Conservation (phyloP, 768 basidiomycete species). For the Leccinum olivaceopallidum region DNA sequence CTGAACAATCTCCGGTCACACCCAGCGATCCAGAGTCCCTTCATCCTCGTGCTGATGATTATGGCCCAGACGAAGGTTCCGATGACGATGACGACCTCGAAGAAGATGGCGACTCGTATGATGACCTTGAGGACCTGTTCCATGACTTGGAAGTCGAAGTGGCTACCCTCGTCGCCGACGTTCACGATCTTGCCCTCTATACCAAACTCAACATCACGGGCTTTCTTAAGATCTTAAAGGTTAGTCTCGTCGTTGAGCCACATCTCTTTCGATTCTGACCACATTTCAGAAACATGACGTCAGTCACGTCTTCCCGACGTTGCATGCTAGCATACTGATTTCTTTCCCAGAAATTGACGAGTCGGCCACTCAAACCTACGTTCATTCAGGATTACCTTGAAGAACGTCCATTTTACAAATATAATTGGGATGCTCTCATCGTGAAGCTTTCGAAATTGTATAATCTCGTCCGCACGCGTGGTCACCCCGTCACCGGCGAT, state of each 20-base stretch:
- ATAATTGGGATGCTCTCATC: slow-evolving; percentile 94
- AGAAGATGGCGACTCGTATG: slow-evolving; percentile 55
- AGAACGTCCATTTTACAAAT: slow-evolving; percentile 94
- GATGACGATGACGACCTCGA: slow-evolving; percentile 55
- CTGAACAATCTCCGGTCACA: slow-evolving; percentile 25
- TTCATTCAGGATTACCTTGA: slow-evolving; percentile 93
- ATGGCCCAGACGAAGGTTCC: slow-evolving; percentile 66
- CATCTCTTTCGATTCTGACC: slow-evolving; percentile 8
- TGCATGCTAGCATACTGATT: slow-evolving; percentile 12
- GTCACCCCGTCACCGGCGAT: slow-evolving; percentile 93
- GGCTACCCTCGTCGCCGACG: slow-evolving; percentile 90
- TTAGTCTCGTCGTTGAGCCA: slow-evolving; percentile 28
- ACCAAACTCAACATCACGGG: slow-evolving; percentile 98
- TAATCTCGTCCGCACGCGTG: slow-evolving; percentile 92
- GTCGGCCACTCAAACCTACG: slow-evolving; percentile 72
- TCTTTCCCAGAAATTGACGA: slow-evolving; percentile 83
- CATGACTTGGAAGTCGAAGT: slow-evolving; percentile 90
- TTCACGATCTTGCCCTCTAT: slow-evolving; percentile 88
- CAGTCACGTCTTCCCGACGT: slow-evolving; percentile 19
- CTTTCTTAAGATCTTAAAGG: slow-evolving; percentile 98
- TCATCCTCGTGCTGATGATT: slow-evolving; percentile 40
- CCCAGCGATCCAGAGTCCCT: slow-evolving; percentile 59
- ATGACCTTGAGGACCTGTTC: slow-evolving; percentile 84
- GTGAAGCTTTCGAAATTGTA: slow-evolving; percentile 95
- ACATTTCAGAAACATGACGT: slow-evolving; percentile 87